Percentiles rank a stretch among this genome's conserved stretches.
Conservation (phyloP, 352 stramenopile genomes). For the Phytophthora pini region DNA sequence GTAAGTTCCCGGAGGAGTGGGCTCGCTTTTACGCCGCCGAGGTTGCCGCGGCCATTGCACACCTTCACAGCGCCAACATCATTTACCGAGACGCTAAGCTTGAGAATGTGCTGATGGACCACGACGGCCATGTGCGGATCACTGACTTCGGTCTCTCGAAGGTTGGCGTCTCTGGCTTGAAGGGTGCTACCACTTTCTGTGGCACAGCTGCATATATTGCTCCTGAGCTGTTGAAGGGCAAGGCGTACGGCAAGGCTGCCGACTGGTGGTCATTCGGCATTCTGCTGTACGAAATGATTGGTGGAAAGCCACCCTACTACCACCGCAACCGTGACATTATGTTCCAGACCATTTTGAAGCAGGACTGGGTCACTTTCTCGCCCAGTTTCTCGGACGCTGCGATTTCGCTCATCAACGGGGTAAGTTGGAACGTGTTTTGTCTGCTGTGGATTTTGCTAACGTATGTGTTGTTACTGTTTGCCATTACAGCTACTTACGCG, state of each 20-base stretch:
- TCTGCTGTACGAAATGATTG: conserved; percentile 97
- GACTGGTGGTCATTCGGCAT: conserved; percentile 97
- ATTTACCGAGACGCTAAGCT: conserved; percentile 97
- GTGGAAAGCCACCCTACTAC: conserved; percentile 91
- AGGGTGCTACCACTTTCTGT: conserved; percentile 93
- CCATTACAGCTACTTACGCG: conserved; percentile 93
- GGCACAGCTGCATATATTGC: conserved; percentile 95
- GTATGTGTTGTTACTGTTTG: conserved; percentile 15
- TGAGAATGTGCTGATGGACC: conserved; percentile 96
- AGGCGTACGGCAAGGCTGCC: conserved; percentile 91
- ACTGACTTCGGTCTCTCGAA: conserved; percentile 96
- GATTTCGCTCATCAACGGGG: conserved; percentile 92
- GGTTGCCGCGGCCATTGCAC: conserved; percentile 90
- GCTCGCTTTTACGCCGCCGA: conserved; percentile 95
- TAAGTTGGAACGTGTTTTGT: conserved; percentile 48
- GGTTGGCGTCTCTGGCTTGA: conserved; percentile 85
- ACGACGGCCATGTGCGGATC: conserved; percentile 94
- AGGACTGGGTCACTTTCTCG: conserved; percentile 96
- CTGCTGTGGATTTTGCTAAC: conserved; percentile 22
- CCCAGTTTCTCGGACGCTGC: conserved; percentile 92
- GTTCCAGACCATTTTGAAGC: conserved; percentile 93
- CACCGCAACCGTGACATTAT: conserved; percentile 93
- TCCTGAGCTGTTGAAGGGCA: conserved; percentile 90
- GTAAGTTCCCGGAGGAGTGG: conserved; percentile 91
- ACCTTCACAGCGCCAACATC: conserved; percentile 95